Evolutionary conservation across 2,329 filamentous ascomycete genomes (phyloP).

Genomic region (Paradendryphiella salina): DNA sequence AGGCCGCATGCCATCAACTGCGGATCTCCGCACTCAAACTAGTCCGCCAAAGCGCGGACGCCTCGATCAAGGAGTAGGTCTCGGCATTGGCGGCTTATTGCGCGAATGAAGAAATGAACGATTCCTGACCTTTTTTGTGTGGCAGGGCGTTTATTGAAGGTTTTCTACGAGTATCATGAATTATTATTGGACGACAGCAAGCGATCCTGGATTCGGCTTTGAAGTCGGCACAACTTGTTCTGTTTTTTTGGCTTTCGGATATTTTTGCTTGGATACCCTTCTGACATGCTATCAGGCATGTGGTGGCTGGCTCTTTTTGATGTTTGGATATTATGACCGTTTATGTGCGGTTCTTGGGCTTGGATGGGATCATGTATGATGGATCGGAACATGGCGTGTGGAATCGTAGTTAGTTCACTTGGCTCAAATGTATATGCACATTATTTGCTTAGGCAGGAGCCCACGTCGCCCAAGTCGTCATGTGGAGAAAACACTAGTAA

Average conservation of each 20-base stretch:
- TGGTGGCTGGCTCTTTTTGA: constrained; percentile 4
- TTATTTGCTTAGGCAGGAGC: neutral
- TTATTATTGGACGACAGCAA: constrained; percentile 1
- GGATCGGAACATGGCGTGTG: neutral
- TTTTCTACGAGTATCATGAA: constrained; percentile 20
- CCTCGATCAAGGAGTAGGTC: constrained; percentile 55
- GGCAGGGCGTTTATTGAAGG: constrained; percentile 15
- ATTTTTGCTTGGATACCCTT: constrained; percentile 22
- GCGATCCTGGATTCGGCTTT: constrained; percentile 12
- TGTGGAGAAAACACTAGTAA: too few species aligned
- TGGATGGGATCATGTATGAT: neutral
- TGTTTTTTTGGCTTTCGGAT: constrained; percentile 2
- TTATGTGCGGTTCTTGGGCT: neutral
- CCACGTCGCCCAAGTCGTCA: too few species aligned
- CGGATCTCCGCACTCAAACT: constrained; percentile 26
- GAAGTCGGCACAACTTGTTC: neutral
- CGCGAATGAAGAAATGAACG: constrained; percentile 28
- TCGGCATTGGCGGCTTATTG: constrained; percentile 57
- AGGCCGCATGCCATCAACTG: constrained; percentile 30
- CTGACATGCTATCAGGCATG: constrained; percentile 10
- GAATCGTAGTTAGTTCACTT: constrained; percentile 7
- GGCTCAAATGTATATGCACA: constrained; percentile 15
- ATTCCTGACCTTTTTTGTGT: constrained; percentile 20
- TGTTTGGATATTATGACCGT: constrained; percentile 3
- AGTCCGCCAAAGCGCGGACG: constrained; percentile 57